Percentiles rank a stretch among this genome's conserved stretches.
Evolutionary conservation across 108 stramenopile genomes (phyloP).

Genomic region (Pseudonitzschia pungens): DNA sequence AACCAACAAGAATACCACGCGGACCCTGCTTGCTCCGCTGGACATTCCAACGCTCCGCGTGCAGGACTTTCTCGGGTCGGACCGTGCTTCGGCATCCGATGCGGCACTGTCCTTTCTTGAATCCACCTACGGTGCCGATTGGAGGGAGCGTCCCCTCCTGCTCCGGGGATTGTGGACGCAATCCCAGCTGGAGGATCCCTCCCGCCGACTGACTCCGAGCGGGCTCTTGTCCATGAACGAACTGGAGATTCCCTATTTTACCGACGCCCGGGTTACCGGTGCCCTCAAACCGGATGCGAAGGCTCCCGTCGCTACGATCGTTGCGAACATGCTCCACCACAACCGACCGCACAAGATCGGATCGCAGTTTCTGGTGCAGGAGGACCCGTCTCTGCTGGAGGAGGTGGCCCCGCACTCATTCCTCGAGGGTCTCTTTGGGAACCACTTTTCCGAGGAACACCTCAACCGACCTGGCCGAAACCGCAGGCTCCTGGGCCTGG

Average conservation of each 20-base stretch:
- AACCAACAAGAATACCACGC: neutral
- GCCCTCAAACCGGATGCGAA: slow-evolving; percentile 59
- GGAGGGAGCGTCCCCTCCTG: slow-evolving; percentile 45
- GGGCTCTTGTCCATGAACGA: slow-evolving; percentile 49
- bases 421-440: slow-evolving; percentile 67
- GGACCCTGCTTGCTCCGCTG: neutral
- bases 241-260: slow-evolving; percentile 64
- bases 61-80: neutral
- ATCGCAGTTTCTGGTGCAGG: slow-evolving; percentile 61
- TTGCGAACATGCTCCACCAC: slow-evolving; percentile 22
- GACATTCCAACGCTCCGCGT: slow-evolving; percentile 33
- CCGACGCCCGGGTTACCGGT: slow-evolving; percentile 45
- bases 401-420: slow-evolving; percentile 42
- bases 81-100: neutral
- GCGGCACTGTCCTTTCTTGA: slow-evolving; percentile 17
- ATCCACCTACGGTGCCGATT: slow-evolving; percentile 39
- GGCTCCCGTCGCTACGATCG: slow-evolving; percentile 36
- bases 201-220: slow-evolving; percentile 47
- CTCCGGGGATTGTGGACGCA: slow-evolving; percentile 34
- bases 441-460: slow-evolving; percentile 50
- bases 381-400: slow-evolving; percentile 50
- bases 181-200: neutral
- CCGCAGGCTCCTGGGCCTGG: neutral
- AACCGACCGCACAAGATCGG: slow-evolving; percentile 71
- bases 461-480: neutral